These are phyloP conservation scores for Trametes coccinea DNA, from an alignment of 768 basidiomycete species.

Conservation along the genomic window DNA sequence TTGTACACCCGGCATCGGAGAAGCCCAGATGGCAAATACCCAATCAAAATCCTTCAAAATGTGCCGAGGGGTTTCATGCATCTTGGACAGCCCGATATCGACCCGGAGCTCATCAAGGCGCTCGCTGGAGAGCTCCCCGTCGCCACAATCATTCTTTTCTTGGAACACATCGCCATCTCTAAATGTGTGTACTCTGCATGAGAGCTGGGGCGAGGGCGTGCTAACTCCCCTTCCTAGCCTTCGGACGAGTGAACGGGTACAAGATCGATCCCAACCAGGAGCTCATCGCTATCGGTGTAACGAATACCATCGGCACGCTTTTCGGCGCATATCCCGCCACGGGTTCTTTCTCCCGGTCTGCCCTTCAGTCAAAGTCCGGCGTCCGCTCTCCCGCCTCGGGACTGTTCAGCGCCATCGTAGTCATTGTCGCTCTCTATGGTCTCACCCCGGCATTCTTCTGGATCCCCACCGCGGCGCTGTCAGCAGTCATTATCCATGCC, in stretches of 20 bases:
- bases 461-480: slow-evolving; percentile 76
- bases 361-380: slow-evolving; percentile 92
- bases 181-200: slow-evolving; percentile 58
- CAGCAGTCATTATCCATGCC: slow-evolving; percentile 92
- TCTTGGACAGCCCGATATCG: slow-evolving; percentile 47
- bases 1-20: slow-evolving; percentile 68
- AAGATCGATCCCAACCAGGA: slow-evolving; percentile 93
- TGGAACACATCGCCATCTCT: slow-evolving; percentile 94
- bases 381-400: slow-evolving; percentile 92
- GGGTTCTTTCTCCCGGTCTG: slow-evolving; percentile 95
- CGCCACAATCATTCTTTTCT: slow-evolving; percentile 81
- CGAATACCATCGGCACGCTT: slow-evolving; percentile 87
- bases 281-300: slow-evolving; percentile 93
- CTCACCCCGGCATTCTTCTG: slow-evolving; percentile 90
- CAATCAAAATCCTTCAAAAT: slow-evolving; percentile 77
- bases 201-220: not conserved
- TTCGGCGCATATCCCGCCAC: slow-evolving; percentile 95
- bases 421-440: slow-evolving; percentile 91
- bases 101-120: slow-evolving; percentile 54
- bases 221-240: slow-evolving; percentile 50
- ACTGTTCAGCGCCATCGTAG: slow-evolving; percentile 77
- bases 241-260: slow-evolving; percentile 92
- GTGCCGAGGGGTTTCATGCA: slow-evolving; percentile 83
- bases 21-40: slow-evolving; percentile 60
- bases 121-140: slow-evolving; percentile 75